These are phyloP conservation scores for Entomortierella beljakovae DNA, from an alignment of 192 early-diverging fungal species.

Conservation along the genomic window DNA sequence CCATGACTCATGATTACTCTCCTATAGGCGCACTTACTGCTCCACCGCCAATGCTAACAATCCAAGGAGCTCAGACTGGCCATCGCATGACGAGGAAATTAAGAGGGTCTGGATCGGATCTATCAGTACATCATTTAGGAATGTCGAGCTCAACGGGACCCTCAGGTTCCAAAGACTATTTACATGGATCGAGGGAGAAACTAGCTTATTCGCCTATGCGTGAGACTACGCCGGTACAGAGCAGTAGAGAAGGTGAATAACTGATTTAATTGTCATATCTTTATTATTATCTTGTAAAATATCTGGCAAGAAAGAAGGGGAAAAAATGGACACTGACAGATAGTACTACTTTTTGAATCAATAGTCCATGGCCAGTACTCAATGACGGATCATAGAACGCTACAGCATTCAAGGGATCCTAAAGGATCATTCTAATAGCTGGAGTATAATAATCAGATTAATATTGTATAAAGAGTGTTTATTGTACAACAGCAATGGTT, in stretches of 20 bases:
- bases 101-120: slow-evolving; percentile 40
- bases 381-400: background rate
- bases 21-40: slow-evolving; percentile 20
- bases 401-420: too few species aligned
- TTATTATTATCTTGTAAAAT: background rate
- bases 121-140: slow-evolving; percentile 36
- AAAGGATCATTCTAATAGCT: too few species aligned
- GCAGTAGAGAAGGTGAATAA: slow-evolving; percentile 46
- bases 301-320: background rate
- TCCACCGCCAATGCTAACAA: slow-evolving; percentile 14
- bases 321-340: slow-evolving; percentile 2
- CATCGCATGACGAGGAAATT: slow-evolving; percentile 35
- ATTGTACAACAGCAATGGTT: too few species aligned
- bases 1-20: slow-evolving; percentile 48
- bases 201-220: slow-evolving; percentile 46
- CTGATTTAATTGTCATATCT: background rate
- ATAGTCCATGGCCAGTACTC: too few species aligned
- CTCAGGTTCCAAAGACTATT: slow-evolving; percentile 7
- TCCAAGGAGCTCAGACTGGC: slow-evolving; percentile 42
- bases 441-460: too few species aligned
- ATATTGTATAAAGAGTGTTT: too few species aligned
- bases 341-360: too few species aligned
- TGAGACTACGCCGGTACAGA: slow-evolving; percentile 44
- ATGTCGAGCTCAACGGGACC: background rate
- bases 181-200: slow-evolving; percentile 46